phyloP scores from a whole-genome alignment of 306 rosid genomes.

The Albizia julibrissin region DNA sequence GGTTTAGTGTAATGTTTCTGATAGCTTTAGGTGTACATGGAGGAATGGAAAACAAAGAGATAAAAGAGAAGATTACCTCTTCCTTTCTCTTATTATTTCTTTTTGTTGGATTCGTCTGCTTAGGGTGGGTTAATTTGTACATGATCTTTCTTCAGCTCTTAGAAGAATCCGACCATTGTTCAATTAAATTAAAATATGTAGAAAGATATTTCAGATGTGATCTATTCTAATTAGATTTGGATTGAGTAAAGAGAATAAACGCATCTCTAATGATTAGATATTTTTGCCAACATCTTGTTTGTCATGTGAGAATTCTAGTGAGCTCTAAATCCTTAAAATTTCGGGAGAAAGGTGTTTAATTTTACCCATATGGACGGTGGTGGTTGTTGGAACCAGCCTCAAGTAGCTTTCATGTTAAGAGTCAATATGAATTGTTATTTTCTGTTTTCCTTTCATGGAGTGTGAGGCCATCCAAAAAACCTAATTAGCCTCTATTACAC shows the following conservation, averaged over 20 bases:
- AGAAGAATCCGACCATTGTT: slow-evolving; percentile 19
- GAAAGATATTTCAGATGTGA: neutral
- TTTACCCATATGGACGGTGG: neutral
- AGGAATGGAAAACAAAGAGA: neutral
- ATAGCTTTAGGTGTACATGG: neutral
- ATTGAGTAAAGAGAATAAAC: neutral
- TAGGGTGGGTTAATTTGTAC: neutral
- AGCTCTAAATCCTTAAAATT: neutral
- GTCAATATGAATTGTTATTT: slow-evolving; percentile 3
- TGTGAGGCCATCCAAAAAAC: neutral
- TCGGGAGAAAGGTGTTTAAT: neutral
- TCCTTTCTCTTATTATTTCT: slow-evolving; percentile 1
- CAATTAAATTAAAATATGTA: slow-evolving; percentile 7
- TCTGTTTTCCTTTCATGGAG: neutral
- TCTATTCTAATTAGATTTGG: neutral
- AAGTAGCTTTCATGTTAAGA: neutral
- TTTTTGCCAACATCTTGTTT: neutral
- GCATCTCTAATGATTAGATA: neutral
- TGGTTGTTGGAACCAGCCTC: neutral
- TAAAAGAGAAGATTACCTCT: neutral
- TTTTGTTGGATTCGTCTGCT: neutral
- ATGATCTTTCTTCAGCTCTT: neutral
- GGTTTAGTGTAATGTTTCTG: too few species aligned
- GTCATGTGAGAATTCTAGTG: neutral
- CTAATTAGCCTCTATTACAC: neutral